phyloP scores from a whole-genome alignment of 2,329 filamentous ascomycete species.

The Geosmithia putterillii region DNA sequence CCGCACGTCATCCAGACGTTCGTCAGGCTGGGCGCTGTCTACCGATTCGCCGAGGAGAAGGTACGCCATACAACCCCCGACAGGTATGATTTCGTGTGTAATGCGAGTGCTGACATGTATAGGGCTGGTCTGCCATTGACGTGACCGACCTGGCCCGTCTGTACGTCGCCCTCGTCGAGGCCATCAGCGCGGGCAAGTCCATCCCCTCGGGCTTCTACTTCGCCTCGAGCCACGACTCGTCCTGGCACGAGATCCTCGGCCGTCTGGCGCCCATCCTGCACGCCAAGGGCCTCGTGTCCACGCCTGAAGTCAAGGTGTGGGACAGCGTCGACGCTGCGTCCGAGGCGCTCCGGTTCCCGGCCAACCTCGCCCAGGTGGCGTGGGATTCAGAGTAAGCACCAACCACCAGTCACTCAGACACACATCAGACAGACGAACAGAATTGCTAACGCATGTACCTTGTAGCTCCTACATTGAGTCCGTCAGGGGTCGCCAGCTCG shows the following conservation, averaged over 20 bases:
- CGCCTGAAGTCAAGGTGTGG: constrained; percentile 13
- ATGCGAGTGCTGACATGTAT: too few relatives aligned
- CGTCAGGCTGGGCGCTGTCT: background rate
- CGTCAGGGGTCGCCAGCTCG: too few relatives aligned
- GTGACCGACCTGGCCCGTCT: constrained; percentile 17
- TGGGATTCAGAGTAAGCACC: background rate
- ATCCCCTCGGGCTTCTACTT: constrained; percentile 21
- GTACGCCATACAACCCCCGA: too few relatives aligned
- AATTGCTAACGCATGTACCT: too few relatives aligned
- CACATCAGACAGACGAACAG: background rate
- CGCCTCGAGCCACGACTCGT: constrained; percentile 11
- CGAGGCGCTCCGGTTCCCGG: constrained; percentile 4
- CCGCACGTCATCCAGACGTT: background rate
- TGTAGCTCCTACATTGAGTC: too few relatives aligned
- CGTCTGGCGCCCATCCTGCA: constrained; percentile 12
- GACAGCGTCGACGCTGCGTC: constrained; percentile 16
- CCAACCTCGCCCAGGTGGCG: background rate
- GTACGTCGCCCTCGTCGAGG: constrained; percentile 14
- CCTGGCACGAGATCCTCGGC: constrained; percentile 16
- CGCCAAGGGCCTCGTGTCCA: constrained; percentile 13
- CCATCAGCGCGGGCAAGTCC: too few relatives aligned
- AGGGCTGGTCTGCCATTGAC: constrained; percentile 8
- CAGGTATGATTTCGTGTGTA: too few relatives aligned
- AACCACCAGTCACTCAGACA: too few relatives aligned
- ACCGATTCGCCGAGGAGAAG: background rate